Evolutionary conservation across 2,329 filamentous ascomycete species (phyloP).

Genomic region (Chrysoporthe deuterocubensis): DNA sequence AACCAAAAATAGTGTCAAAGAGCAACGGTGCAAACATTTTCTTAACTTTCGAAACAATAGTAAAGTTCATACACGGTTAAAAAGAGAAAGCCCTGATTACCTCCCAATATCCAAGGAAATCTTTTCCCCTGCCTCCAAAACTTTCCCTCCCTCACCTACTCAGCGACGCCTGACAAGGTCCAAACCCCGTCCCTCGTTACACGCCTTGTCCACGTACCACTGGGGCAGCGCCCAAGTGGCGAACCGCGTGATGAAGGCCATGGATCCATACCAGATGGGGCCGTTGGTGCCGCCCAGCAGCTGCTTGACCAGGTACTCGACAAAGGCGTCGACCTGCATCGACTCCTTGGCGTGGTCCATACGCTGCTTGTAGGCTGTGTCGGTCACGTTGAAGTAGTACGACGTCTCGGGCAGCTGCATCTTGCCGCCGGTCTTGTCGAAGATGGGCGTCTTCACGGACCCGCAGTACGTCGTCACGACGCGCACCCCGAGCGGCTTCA

Average conservation of each 20-base stretch:
- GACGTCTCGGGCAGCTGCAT: slow-evolving; percentile 12
- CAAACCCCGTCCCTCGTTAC: background rate
- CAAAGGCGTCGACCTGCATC: background rate
- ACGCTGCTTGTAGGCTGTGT: slow-evolving; percentile 16
- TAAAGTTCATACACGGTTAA: too few relatives aligned
- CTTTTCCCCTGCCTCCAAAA: too few relatives aligned
- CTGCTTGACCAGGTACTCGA: background rate
- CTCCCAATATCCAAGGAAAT: too few relatives aligned
- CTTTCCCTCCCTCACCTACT: too few relatives aligned
- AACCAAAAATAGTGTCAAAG: too few relatives aligned
- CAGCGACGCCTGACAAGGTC: background rate
- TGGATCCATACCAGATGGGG: background rate
- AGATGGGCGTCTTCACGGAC: slow-evolving; percentile 14
- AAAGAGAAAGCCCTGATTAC: too few relatives aligned
- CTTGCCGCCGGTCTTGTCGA: slow-evolving; percentile 17
- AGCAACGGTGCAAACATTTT: too few relatives aligned
- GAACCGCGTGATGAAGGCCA: background rate
- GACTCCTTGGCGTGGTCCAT: background rate
- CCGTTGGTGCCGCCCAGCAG: background rate
- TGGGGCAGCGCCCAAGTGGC: background rate
- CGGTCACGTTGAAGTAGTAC: slow-evolving; percentile 1
- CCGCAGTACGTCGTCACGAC: slow-evolving; percentile 6
- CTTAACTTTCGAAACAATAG: too few relatives aligned
- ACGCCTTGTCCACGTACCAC: background rate
- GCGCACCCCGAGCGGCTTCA: slow-evolving; percentile 10